Conservation (phyloP, 2,329 filamentous ascomycete species). For the Apiospora hydei region DNA sequence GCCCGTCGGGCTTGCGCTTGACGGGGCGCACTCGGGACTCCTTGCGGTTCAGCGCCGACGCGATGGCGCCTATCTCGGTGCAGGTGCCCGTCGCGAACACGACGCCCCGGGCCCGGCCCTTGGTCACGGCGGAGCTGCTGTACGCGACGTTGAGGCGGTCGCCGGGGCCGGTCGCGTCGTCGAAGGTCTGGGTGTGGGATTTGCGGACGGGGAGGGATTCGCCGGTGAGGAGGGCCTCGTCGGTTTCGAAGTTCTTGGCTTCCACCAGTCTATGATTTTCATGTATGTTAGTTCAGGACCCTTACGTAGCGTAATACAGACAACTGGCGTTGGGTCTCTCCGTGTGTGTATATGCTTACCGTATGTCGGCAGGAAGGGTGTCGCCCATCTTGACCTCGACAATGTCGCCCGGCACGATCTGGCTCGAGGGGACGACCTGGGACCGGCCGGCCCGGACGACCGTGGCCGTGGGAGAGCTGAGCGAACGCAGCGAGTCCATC, state of each 20-base stretch:
- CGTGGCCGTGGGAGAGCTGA: constrained; percentile 57
- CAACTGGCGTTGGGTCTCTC: too few species aligned
- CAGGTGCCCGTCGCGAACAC: constrained; percentile 67
- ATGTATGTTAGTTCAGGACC: not conserved
- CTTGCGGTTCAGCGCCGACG: constrained; percentile 63
- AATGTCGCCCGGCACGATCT: constrained; percentile 65
- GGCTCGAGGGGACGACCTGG: constrained; percentile 57
- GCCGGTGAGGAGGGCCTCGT: constrained; percentile 69
- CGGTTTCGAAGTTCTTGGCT: constrained; percentile 63
- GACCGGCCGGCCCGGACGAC: constrained; percentile 59
- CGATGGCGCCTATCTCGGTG: constrained; percentile 71
- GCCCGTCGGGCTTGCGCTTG: constrained; percentile 60
- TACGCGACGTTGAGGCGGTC: constrained; percentile 70
- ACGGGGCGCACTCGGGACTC: constrained; percentile 59
- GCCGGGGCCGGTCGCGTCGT: constrained; percentile 61
- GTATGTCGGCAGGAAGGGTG: constrained; percentile 51
- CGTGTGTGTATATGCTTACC: constrained; percentile 33
- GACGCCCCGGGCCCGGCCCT: constrained; percentile 66
- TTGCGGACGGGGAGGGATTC: constrained; percentile 68
- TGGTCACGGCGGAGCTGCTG: constrained; percentile 68
- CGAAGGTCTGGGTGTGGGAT: constrained; percentile 55
- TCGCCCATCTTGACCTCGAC: constrained; percentile 61
- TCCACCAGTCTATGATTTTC: constrained; percentile 49
- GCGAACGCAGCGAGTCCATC: constrained; percentile 58
- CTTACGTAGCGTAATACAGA: not conserved